These are phyloP conservation scores for Rhodotorula graminis DNA, from an alignment of 768 basidiomycete genomes.

Conservation along the genomic window DNA sequence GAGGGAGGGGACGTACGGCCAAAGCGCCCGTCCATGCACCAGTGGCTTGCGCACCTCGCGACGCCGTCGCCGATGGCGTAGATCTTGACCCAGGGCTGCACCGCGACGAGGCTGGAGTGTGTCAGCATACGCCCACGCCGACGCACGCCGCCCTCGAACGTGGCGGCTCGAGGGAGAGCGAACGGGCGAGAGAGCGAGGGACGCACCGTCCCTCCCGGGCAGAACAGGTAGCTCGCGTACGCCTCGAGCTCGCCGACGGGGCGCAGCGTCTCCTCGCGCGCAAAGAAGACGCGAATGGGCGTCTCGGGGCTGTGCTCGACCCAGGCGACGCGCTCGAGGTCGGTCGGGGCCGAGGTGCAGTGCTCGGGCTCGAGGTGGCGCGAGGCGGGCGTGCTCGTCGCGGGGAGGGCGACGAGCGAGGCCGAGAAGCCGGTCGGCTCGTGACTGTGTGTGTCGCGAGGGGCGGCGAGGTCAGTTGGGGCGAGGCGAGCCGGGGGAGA, in stretches of 20 bases:
- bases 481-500: not conserved
- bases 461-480: not conserved
- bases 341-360: not conserved
- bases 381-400: not conserved
- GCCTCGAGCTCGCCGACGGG: slow-evolving; percentile 4
- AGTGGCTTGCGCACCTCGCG: not conserved
- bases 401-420: not conserved
- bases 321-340: not conserved
- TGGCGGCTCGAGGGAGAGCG: too few relatives aligned
- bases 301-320: not conserved
- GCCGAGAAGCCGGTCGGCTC: not conserved
- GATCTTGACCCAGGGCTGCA: slow-evolving; percentile 10
- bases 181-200: too few relatives aligned
- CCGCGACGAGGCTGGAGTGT: not conserved
- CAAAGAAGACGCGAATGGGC: not conserved
- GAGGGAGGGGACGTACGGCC: not conserved
- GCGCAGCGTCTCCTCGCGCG: not conserved
- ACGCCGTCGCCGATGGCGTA: slow-evolving; percentile 10
- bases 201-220: not conserved
- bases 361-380: not conserved
- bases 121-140: too few relatives aligned
- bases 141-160: too few relatives aligned
- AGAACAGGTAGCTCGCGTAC: not conserved
- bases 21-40: slow-evolving; percentile 8
- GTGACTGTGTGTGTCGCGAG: not conserved